Conservation (phyloP, 2,329 filamentous ascomycete genomes). For the Alternaria rosae region DNA sequence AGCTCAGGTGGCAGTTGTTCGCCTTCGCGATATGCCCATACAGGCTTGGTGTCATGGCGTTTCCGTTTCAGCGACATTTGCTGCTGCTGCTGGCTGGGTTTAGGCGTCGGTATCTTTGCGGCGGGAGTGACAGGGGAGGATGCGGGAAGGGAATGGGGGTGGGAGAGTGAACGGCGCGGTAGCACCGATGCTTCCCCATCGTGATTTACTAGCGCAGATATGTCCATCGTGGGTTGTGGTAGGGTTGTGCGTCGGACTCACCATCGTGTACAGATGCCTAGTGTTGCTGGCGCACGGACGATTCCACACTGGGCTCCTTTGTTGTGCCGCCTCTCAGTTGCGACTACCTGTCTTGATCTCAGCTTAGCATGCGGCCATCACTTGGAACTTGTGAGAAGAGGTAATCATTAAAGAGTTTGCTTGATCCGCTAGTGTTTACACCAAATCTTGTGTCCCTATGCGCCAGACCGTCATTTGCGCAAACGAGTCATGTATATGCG, state of each 20-base stretch:
- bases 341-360: neutral
- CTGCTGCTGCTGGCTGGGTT: slow-evolving; percentile 34
- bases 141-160: slow-evolving; percentile 34
- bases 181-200: slow-evolving; percentile 38
- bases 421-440: slow-evolving; percentile 34
- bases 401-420: slow-evolving; percentile 20
- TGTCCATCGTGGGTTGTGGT: slow-evolving; percentile 45
- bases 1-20: slow-evolving; percentile 36
- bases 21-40: slow-evolving; percentile 46
- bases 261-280: slow-evolving; percentile 16
- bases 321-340: slow-evolving; percentile 2
- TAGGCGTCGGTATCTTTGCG: slow-evolving; percentile 39
- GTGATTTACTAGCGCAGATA: slow-evolving; percentile 47
- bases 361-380: neutral
- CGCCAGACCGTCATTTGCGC: slow-evolving; percentile 32
- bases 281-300: slow-evolving; percentile 16
- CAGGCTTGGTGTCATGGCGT: slow-evolving; percentile 46
- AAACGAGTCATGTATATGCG: slow-evolving; percentile 34
- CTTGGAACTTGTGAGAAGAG: neutral
- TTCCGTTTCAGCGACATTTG: slow-evolving; percentile 46
- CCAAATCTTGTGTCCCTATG: slow-evolving; percentile 27
- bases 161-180: slow-evolving; percentile 43
- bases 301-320: slow-evolving; percentile 1
- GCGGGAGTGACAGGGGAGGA: slow-evolving; percentile 38
- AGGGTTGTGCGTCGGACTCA: slow-evolving; percentile 18